Conservation (phyloP, 1,284 basidiomycete species). For the Moesziomyces parantarcticus region DNA sequence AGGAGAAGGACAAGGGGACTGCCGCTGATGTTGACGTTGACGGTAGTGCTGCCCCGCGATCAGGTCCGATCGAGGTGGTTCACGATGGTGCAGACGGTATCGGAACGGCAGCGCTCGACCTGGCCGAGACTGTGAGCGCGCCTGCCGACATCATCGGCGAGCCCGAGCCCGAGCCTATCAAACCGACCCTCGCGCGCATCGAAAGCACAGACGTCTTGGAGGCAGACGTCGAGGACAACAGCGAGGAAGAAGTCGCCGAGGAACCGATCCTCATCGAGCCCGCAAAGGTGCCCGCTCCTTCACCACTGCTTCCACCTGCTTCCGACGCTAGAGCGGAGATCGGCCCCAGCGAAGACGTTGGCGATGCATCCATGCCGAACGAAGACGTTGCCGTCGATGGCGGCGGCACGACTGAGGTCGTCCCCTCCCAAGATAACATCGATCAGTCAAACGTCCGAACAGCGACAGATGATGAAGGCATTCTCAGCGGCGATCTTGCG, state of each 20-base stretch:
- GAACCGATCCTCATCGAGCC: conserved; percentile 7
- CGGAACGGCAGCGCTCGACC: neutral
- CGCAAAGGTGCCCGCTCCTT: neutral
- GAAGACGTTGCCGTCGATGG: neutral
- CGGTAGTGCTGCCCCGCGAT: no score
- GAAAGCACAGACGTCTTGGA: conserved; percentile 39
- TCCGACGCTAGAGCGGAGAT: neutral
- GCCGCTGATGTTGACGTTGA: no score
- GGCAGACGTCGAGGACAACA: conserved; percentile 45
- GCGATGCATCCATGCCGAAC: neutral
- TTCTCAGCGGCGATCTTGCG: conserved; percentile 41
- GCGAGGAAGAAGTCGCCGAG: conserved; percentile 19
- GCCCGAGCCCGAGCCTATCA: neutral
- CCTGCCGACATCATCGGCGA: neutral
- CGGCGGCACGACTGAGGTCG: neutral
- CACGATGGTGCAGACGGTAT: neutral
- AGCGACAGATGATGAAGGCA: conserved; percentile 25
- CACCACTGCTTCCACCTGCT: neutral
- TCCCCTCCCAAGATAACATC: neutral
- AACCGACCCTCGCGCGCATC: conserved; percentile 13
- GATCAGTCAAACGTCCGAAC: neutral
- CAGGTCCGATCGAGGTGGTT: neutral
- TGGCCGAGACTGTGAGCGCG: neutral
- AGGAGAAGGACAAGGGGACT: no score
- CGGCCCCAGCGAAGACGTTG: neutral